These are phyloP conservation scores for Talaromyces islandicus DNA, from an alignment of 2,329 filamentous ascomycete species.

Conservation along the genomic window DNA sequence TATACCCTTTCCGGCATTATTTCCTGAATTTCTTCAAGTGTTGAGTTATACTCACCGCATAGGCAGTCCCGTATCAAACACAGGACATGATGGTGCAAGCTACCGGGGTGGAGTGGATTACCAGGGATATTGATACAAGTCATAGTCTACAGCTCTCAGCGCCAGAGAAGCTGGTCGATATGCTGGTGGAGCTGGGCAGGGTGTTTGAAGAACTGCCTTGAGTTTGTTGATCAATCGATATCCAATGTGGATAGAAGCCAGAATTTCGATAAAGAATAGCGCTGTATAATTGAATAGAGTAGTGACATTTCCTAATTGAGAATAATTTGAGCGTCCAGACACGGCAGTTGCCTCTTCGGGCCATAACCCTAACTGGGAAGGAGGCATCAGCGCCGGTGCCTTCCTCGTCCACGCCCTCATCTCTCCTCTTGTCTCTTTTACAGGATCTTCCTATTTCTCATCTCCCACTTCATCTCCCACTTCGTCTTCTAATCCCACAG, in stretches of 20 bases:
- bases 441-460: background rate
- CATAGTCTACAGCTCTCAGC: slow-evolving; percentile 5
- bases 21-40: too few species aligned
- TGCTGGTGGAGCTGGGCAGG: slow-evolving; percentile 3
- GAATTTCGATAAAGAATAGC: background rate
- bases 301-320: background rate
- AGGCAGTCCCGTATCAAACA: slow-evolving; percentile 2
- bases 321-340: too few species aligned
- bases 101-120: slow-evolving; percentile 5
- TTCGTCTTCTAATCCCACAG: background rate
- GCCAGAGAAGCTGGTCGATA: slow-evolving; percentile 6
- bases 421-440: background rate
- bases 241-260: background rate
- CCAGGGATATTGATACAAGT: slow-evolving; percentile 3
- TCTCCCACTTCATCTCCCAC: background rate
- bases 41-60: background rate
- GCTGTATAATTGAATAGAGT: background rate
- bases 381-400: background rate
- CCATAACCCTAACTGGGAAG: background rate
- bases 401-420: background rate
- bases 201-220: slow-evolving; percentile 1
- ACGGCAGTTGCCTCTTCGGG: background rate
- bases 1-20: too few species aligned
- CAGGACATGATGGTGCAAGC: slow-evolving; percentile 4
- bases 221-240: background rate